Percentiles rank a stretch among this genome's conserved stretches.
phyloP scores from a whole-genome alignment of 2,329 filamentous ascomycete genomes.

The Aspergillus flavus region DNA sequence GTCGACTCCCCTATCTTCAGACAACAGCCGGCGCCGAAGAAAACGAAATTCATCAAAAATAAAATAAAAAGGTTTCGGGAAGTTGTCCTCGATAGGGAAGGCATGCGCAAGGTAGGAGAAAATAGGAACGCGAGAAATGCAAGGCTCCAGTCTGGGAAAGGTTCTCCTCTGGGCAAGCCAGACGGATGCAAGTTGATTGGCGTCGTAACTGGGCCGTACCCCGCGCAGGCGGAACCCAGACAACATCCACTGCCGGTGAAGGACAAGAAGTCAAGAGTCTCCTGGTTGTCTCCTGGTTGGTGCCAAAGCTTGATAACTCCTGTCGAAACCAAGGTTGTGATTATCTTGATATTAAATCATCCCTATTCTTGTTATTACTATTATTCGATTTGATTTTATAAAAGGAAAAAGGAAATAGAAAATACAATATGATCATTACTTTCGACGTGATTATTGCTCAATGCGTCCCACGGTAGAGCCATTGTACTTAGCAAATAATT shows the following conservation, averaged over 20 bases:
- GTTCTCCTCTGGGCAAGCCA: conserved; percentile 17
- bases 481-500: neutral
- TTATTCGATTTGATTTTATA: neutral
- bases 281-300: neutral
- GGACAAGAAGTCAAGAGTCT: conserved; percentile 7
- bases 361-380: neutral
- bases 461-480: neutral
- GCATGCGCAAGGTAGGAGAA: conserved; percentile 22
- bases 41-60: neutral
- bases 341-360: neutral
- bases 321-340: neutral
- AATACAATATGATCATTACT: neutral
- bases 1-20: neutral
- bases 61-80: conserved; percentile 11
- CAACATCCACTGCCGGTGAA: conserved; percentile 28
- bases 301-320: neutral
- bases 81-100: conserved; percentile 19
- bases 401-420: neutral
- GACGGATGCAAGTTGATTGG: conserved; percentile 28
- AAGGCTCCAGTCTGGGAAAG: conserved; percentile 35
- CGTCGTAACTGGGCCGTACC: conserved; percentile 22
- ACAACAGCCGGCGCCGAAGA: neutral
- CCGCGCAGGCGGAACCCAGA: conserved; percentile 33
- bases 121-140: conserved; percentile 27
- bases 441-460: neutral